Percentiles rank a stretch among this genome's conserved stretches.
Evolutionary conservation across 257 asterid genomes (phyloP).

Genomic region (Prunella vulgaris): DNA sequence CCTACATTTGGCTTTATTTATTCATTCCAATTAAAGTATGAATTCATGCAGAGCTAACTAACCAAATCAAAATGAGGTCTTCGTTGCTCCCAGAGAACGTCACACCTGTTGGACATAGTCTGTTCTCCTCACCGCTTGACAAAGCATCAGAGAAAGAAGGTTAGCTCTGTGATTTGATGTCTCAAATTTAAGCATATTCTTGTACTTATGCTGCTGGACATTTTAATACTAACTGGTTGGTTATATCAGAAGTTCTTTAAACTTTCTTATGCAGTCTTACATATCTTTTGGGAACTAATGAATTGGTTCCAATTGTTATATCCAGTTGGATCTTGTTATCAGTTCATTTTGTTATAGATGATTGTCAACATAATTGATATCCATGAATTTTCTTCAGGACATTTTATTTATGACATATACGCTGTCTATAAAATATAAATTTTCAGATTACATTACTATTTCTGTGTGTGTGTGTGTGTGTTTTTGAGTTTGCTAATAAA

Average conservation of each 20-base stretch:
- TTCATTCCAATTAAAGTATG: constrained; percentile 19
- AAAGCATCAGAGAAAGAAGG: constrained; percentile 38
- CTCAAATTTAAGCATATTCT: constrained; percentile 8
- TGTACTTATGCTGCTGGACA: constrained; percentile 1
- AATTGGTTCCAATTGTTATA: neutral
- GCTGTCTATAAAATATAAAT: neutral
- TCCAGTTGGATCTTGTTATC: constrained; percentile 3
- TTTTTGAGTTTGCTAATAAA: neutral
- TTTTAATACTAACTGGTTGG: neutral
- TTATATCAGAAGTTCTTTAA: neutral
- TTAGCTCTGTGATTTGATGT: constrained; percentile 28
- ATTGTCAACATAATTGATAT: neutral
- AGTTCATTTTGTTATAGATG: neutral
- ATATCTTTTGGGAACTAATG: constrained; percentile 8
- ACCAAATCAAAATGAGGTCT: constrained; percentile 23
- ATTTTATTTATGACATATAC: neutral
- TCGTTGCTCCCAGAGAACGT: constrained; percentile 27
- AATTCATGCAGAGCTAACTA: constrained; percentile 41
- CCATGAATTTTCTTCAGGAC: neutral
- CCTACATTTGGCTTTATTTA: neutral
- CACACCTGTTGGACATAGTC: constrained; percentile 37
- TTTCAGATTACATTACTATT: neutral
- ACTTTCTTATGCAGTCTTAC: constrained; percentile 17
- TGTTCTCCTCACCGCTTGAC: constrained; percentile 24
- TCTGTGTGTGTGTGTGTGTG: neutral